Base-by-base conservation (phyloP, 768 basidiomycete genomes). In the Trametes punicea region DNA sequence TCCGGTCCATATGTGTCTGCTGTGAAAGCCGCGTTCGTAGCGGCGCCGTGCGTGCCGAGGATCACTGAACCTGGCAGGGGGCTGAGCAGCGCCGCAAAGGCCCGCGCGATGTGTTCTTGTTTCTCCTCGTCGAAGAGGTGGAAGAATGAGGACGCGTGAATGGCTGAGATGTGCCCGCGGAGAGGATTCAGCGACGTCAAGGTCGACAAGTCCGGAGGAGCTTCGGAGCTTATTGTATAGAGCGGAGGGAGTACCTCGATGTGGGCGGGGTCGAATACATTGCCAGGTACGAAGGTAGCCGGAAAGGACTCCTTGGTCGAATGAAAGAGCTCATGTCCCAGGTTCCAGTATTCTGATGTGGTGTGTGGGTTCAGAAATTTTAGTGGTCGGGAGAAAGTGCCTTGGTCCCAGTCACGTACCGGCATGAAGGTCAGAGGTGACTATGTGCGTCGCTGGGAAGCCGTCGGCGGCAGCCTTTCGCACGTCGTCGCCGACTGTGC, bases 321-420 rank as follows among this genome's bases (percentile, higher is more conserved):
- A 45, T 67, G 75, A 70, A 85, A 88, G 15, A 88, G 72, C 40
- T 78, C 71, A 59, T 87, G 84, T 1, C 85, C 85, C 6, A 78
- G 73, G 4, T 80, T 74, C 84, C 84, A 87, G 59, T 82, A 81
- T 10, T 71, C 84, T 85, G 52, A 4, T 4, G 23, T 25, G 6
- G 5, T 1, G 23, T 6, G 10, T 4, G 11, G 10, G 4, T 10
- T 41, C 8, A 23, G 21, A n/a, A n/a, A n/a, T n/a, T n/a, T n/a
- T n/a, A n/a, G n/a, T n/a, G n/a, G n/a, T n/a, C n/a, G n/a, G n/a
- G n/a, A n/a, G n/a, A n/a, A n/a, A n/a, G n/a, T n/a, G n/a, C n/a
- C n/a, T n/a, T n/a, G n/a, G n/a, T n/a, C n/a, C n/a, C n/a, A n/a
- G n/a, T n/a, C n/a, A 7, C 30, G 38, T 44, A 73, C 76, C 73